Evolutionary conservation across 352 stramenopile species (phyloP).

Genomic region (Thalassiosira exigua): DNA sequence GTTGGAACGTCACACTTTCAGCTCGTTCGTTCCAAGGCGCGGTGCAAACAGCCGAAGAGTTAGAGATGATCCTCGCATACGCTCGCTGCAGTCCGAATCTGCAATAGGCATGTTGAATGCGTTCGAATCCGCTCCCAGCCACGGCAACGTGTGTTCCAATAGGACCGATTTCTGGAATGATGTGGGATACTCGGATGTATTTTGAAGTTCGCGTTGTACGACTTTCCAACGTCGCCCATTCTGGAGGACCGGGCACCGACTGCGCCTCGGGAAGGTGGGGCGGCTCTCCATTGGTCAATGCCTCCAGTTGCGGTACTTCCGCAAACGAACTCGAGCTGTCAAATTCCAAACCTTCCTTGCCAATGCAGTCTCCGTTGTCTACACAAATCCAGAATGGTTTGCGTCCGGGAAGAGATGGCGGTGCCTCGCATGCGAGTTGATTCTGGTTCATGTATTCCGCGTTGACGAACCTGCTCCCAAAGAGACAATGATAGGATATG

Average conservation of each 20-base stretch:
- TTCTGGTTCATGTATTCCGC: constrained; percentile 45
- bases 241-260: too few species aligned
- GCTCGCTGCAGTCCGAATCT: constrained; percentile 13
- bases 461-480: constrained; percentile 34
- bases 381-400: constrained; percentile 51
- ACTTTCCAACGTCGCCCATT: too few species aligned
- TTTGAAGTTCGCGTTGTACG: too few species aligned
- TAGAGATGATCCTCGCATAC: constrained; percentile 6
- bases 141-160: constrained; percentile 27
- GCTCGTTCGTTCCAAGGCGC: constrained; percentile 28
- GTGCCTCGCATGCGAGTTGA: constrained; percentile 27
- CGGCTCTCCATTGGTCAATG: too few species aligned
- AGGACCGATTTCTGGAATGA: constrained; percentile 20
- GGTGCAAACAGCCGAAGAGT: constrained; percentile 26
- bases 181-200: constrained; percentile 30
- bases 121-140: constrained; percentile 19
- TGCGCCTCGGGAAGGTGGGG: too few species aligned
- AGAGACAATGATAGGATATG: constrained; percentile 47
- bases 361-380: constrained; percentile 39
- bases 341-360: constrained; percentile 33
- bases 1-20: constrained; percentile 31
- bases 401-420: constrained; percentile 17
- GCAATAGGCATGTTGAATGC: constrained; percentile 14
- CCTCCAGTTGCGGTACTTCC: too few species aligned
- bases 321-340: too few species aligned